Percentiles rank a stretch among this genome's conserved stretches.
These are phyloP conservation scores for Corylus heterophylla DNA, from an alignment of 306 rosid genomes.

Conservation along the genomic window DNA sequence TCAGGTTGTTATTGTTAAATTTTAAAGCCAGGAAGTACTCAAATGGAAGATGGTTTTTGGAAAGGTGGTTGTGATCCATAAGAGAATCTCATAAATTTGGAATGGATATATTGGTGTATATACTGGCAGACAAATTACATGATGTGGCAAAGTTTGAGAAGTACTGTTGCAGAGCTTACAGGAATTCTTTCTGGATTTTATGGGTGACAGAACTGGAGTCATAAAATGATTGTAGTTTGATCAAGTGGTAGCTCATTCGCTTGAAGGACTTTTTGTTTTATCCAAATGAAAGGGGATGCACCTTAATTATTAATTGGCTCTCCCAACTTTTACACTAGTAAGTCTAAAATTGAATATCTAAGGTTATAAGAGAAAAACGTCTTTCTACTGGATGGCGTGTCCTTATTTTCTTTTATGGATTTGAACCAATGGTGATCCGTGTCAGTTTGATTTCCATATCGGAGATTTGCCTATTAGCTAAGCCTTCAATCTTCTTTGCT, in stretches of 20 bases:
- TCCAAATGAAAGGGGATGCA: constrained; percentile 16
- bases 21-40: constrained; percentile 32
- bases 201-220: constrained; percentile 31
- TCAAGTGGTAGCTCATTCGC: constrained; percentile 16
- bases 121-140: constrained; percentile 20
- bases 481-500: too few relatives aligned
- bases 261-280: constrained; percentile 18
- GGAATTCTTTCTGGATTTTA: constrained; percentile 32
- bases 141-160: constrained; percentile 17
- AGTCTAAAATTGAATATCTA: constrained; percentile 15
- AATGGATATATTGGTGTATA: constrained; percentile 27
- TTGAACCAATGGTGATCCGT: neutral
- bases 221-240: constrained; percentile 17
- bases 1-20: constrained; percentile 36
- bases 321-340: constrained; percentile 25
- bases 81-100: constrained; percentile 17
- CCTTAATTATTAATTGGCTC: constrained; percentile 11
- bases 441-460: neutral
- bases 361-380: constrained; percentile 13
- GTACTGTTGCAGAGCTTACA: constrained; percentile 6
- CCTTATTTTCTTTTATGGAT: neutral
- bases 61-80: constrained; percentile 22
- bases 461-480: neutral
- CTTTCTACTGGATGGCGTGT: neutral
- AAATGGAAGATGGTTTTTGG: constrained; percentile 34